A percentile compares a stretch with the other conserved stretches of the same genome.
Evolutionary conservation across 257 asterid species (phyloP).

Genomic region (Fraxinus excelsior): DNA sequence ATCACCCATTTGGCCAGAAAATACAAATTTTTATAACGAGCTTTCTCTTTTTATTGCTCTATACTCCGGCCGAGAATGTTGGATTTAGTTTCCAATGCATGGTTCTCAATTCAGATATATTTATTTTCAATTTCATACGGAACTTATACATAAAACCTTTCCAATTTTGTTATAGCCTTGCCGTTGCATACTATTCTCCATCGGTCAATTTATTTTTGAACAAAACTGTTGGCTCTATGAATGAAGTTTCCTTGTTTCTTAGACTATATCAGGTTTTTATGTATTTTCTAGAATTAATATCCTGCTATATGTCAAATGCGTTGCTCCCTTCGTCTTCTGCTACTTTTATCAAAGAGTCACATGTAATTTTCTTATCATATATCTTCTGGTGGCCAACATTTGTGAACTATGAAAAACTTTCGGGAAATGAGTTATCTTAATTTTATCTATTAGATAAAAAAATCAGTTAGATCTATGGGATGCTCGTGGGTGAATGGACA

Average conservation of each 20-base stretch:
- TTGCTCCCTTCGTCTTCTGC: background rate
- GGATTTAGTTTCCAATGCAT: background rate
- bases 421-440: background rate
- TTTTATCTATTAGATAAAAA: background rate
- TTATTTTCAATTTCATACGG: background rate
- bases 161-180: background rate
- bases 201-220: background rate
- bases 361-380: background rate
- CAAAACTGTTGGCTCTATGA: background rate
- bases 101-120: background rate
- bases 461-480: background rate
- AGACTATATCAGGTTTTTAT: background rate
- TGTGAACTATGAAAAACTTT: background rate
- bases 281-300: background rate
- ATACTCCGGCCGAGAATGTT: background rate
- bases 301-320: background rate
- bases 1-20: background rate
- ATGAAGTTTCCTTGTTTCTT: background rate
- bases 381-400: background rate
- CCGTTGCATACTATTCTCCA: background rate
- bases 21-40: background rate
- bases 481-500: background rate
- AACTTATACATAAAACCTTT: background rate
- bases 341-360: background rate
- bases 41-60: background rate